These are phyloP conservation scores for Crithidia expoeki DNA, from an alignment of 208 protist species.

Conservation along the genomic window DNA sequence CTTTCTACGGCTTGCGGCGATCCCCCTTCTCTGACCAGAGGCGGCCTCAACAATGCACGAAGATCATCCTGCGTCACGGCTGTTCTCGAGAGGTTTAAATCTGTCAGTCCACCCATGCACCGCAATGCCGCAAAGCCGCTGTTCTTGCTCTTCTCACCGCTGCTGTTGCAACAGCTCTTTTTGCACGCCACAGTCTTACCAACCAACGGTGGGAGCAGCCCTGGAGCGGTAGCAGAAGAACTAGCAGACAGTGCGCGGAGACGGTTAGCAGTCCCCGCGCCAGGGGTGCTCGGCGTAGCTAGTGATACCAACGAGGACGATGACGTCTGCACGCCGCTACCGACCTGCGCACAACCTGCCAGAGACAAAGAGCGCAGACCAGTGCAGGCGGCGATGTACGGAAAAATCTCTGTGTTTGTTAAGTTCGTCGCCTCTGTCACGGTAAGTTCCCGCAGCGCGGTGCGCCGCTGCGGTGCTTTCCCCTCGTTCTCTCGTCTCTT, in stretches of 20 bases:
- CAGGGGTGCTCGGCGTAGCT: not conserved
- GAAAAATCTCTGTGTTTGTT: slow-evolving; percentile 28
- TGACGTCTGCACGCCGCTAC: not conserved
- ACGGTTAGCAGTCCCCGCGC: too few relatives aligned
- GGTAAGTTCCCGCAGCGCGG: slow-evolving; percentile 33
- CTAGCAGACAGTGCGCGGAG: too few relatives aligned
- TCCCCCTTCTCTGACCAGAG: not conserved
- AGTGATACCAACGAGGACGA: not conserved
- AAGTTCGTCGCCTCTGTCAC: slow-evolving; percentile 38
- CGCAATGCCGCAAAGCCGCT: slow-evolving; percentile 24
- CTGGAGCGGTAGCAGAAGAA: too few relatives aligned
- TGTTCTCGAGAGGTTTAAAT: slow-evolving; percentile 52
- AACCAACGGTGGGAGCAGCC: slow-evolving; percentile 1
- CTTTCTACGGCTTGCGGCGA: not conserved
- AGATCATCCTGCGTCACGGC: slow-evolving; percentile 20
- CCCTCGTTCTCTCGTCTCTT: not conserved
- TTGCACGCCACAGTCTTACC: not conserved
- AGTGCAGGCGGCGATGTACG: slow-evolving; percentile 31
- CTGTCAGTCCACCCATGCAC: slow-evolving; percentile 36
- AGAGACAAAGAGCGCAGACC: slow-evolving; percentile 35
- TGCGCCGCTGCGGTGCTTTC: slow-evolving; percentile 2
- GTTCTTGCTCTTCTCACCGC: too few relatives aligned
- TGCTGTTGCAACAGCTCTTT: too few relatives aligned
- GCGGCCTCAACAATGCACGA: slow-evolving; percentile 3
- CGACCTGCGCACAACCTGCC: slow-evolving; percentile 31